phyloP scores from a whole-genome alignment of 1,139 yeast species.

The Lodderomyces margitis region DNA sequence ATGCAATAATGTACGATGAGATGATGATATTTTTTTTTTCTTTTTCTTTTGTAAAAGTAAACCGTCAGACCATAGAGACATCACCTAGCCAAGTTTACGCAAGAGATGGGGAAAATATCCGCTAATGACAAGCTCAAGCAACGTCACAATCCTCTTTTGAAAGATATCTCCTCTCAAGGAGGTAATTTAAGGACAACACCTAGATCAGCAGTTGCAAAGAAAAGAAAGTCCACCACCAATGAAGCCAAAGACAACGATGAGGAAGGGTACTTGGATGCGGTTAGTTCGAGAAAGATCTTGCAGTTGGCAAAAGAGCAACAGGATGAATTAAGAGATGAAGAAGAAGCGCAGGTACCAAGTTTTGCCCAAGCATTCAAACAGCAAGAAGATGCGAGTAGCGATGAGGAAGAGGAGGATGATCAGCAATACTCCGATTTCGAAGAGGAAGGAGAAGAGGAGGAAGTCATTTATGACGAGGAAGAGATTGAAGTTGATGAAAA shows the following conservation, averaged over 20 bases:
- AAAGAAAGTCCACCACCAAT: conserved; percentile 11
- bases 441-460: conserved; percentile 41
- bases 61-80: no score
- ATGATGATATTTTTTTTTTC: conserved; percentile 1
- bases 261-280: conserved; percentile 75
- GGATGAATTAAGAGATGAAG: conserved; percentile 76
- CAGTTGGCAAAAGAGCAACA: conserved; percentile 91
- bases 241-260: conserved; percentile 44
- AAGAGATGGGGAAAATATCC: conserved; percentile 61
- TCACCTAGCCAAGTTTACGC: background rate
- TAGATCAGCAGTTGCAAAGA: conserved; percentile 17
- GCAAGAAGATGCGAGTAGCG: conserved; percentile 24
- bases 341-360: conserved; percentile 25
- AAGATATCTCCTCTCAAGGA: conserved; percentile 68
- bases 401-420: conserved; percentile 2
- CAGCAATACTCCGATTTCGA: conserved; percentile 43
- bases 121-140: conserved; percentile 51
- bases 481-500: conserved; percentile 66
- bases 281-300: conserved; percentile 78
- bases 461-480: conserved; percentile 40
- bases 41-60: conserved; percentile 9
- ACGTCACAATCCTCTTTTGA: conserved; percentile 75
- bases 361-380: conserved; percentile 26
- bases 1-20: conserved; percentile 5
- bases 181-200: conserved; percentile 61